These are phyloP conservation scores for Lophium mytilinum DNA, from an alignment of 495 filamentous ascomycete species.

Conservation along the genomic window DNA sequence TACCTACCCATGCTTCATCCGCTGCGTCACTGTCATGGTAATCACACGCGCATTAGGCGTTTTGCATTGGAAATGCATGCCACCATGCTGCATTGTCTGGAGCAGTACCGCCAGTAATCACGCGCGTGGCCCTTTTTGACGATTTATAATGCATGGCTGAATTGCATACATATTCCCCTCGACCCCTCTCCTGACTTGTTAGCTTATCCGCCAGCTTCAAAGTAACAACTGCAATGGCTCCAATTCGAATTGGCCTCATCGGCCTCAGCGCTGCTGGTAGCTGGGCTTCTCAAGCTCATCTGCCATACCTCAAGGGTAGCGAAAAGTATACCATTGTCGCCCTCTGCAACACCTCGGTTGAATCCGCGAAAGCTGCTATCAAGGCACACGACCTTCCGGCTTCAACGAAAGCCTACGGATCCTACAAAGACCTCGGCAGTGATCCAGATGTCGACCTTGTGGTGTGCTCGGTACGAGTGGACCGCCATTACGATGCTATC, in stretches of 20 bases:
- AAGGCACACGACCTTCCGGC: conserved; percentile 38
- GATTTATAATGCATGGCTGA: too few relatives aligned
- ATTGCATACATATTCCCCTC: too few relatives aligned
- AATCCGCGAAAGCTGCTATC: conserved; percentile 44
- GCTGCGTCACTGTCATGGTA: too few relatives aligned
- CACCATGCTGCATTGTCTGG: too few relatives aligned
- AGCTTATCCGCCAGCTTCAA: too few relatives aligned
- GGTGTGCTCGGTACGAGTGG: conserved; percentile 47
- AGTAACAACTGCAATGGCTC: not conserved
- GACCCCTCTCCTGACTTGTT: too few relatives aligned
- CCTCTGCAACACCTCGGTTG: conserved; percentile 48
- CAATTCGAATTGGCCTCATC: conserved; percentile 1
- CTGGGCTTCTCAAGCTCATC: conserved; percentile 50
- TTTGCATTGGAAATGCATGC: too few relatives aligned
- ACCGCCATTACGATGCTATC: conserved; percentile 43
- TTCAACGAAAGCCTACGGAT: conserved; percentile 45
- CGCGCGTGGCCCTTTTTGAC: too few relatives aligned
- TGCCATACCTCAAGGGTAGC: conserved; percentile 42
- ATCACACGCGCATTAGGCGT: too few relatives aligned
- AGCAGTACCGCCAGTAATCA: too few relatives aligned
- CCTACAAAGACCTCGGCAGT: conserved; percentile 42
- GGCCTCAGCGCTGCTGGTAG: conserved; percentile 12
- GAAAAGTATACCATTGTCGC: conserved; percentile 47
- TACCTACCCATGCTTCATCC: too few relatives aligned
- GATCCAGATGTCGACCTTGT: conserved; percentile 53